phyloP scores from a whole-genome alignment of 148 eudicot genomes.

The Silene latifolia region DNA sequence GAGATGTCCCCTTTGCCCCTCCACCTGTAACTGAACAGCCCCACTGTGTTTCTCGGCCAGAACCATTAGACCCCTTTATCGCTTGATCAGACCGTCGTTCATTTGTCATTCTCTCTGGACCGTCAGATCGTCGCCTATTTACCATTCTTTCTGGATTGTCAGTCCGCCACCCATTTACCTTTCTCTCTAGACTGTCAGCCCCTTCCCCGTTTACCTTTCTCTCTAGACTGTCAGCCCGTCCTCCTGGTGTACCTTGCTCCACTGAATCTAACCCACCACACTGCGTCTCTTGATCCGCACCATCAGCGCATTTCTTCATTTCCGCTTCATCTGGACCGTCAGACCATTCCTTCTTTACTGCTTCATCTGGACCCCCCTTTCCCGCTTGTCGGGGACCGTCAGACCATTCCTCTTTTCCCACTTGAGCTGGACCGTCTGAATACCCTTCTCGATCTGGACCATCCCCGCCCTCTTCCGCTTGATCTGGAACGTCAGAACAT shows the following conservation, averaged over 20 bases:
- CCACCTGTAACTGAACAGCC: background rate
- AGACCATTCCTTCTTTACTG: background rate
- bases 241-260: constrained; percentile 5
- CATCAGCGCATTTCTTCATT: constrained; percentile 4
- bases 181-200: background rate
- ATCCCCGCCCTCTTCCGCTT: background rate
- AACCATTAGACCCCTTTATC: constrained; percentile 11
- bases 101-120: background rate
- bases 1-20: no score
- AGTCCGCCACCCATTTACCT: constrained; percentile 1
- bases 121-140: background rate
- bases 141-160: background rate
- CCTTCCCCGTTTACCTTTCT: constrained; percentile 1
- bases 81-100: background rate
- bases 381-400: background rate
- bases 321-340: background rate
- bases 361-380: constrained; percentile 2
- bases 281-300: constrained; percentile 1
- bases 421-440: background rate
- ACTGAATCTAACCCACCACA: background rate
- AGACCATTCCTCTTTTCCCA: constrained; percentile 1
- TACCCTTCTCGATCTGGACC: background rate
- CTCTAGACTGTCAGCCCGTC: background rate
- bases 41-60: constrained; percentile 4
- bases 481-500: background rate